Percentiles rank a stretch among this genome's conserved stretches.
Conservation (phyloP, 2,329 filamentous ascomycete species). For the Aureobasidium subglaciale region DNA sequence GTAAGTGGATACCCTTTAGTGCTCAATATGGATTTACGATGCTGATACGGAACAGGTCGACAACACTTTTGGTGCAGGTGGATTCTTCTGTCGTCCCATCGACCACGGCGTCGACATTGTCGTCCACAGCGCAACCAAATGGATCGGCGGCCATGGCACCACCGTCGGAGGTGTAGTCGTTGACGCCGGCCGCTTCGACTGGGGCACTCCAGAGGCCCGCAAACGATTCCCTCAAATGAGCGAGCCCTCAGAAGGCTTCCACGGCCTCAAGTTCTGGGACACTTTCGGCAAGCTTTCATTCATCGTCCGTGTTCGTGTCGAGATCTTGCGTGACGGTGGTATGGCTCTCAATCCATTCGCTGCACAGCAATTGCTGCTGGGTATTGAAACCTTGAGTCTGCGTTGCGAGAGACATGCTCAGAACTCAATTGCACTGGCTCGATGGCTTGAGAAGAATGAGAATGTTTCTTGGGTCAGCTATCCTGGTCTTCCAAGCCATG, state of each 20-base stretch:
- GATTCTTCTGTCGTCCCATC: conserved; percentile 80
- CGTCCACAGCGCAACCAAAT: conserved; percentile 73
- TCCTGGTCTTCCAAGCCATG: conserved; percentile 76
- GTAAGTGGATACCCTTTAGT: conserved; percentile 28
- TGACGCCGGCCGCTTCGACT: conserved; percentile 88
- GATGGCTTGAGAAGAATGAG: conserved; percentile 74
- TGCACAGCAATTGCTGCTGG: conserved; percentile 84
- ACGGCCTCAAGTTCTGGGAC: conserved; percentile 90
- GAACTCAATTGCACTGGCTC: conserved; percentile 73
- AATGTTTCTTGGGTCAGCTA: conserved; percentile 93
- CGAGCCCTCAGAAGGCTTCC: conserved; percentile 82
- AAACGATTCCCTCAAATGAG: conserved; percentile 84
- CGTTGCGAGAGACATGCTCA: conserved; percentile 78
- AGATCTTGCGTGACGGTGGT: conserved; percentile 83
- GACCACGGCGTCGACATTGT: conserved; percentile 62
- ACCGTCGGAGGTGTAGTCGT: conserved; percentile 82
- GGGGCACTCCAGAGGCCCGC: conserved; percentile 63
- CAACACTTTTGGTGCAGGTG: conserved; percentile 92
- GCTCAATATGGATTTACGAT: conserved; percentile 28
- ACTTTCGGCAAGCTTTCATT: conserved; percentile 79
- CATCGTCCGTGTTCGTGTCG: conserved; percentile 78
- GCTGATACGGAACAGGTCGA: conserved; percentile 54
- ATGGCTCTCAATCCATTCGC: conserved; percentile 80
- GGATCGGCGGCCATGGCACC: conserved; percentile 93
- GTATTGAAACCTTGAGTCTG: conserved; percentile 82